These are phyloP conservation scores for Mrakia gelida DNA, from an alignment of 768 basidiomycete species.

Conservation along the genomic window DNA sequence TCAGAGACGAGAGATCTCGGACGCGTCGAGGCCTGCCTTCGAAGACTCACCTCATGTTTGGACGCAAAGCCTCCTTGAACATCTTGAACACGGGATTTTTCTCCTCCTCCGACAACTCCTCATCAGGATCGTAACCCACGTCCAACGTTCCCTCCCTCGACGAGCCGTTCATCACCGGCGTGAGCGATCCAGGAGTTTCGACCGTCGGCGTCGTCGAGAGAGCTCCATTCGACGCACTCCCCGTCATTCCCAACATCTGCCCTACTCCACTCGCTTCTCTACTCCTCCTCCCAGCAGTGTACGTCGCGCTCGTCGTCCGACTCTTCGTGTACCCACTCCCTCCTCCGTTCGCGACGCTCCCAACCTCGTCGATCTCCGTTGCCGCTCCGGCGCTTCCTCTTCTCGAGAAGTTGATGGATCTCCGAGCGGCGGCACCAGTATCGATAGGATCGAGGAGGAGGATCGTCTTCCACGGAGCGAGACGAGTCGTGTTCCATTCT, in stretches of 20 bases:
- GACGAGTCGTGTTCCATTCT: slow-evolving; percentile 10
- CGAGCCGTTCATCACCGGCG: neutral
- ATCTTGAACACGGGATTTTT: slow-evolving; percentile 46
- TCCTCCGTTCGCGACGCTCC: neutral
- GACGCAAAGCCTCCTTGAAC: slow-evolving; percentile 41
- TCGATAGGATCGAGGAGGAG: slow-evolving; percentile 60
- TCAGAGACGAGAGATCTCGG: neutral
- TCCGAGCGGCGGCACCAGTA: neutral
- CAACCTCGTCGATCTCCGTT: neutral
- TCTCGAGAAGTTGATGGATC: neutral
- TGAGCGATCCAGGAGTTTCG: slow-evolving; percentile 51
- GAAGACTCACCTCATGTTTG: slow-evolving; percentile 35
- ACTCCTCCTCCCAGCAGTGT: neutral
- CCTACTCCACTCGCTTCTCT: slow-evolving; percentile 2
- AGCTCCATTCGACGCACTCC: neutral
- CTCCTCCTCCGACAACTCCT: slow-evolving; percentile 11
- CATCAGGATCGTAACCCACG: slow-evolving; percentile 2
- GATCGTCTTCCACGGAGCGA: slow-evolving; percentile 89
- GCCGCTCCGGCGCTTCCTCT: neutral
- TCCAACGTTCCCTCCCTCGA: slow-evolving; percentile 7
- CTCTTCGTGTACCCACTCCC: slow-evolving; percentile 17
- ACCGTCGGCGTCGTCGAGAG: neutral
- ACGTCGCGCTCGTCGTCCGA: slow-evolving; percentile 51
- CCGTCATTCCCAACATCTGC: neutral
- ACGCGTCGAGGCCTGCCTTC: neutral